These are phyloP conservation scores for Physcomitrellopsis africana DNA, from an alignment of 225 moss, liverwort and hornwort genomes.

Conservation along the genomic window DNA sequence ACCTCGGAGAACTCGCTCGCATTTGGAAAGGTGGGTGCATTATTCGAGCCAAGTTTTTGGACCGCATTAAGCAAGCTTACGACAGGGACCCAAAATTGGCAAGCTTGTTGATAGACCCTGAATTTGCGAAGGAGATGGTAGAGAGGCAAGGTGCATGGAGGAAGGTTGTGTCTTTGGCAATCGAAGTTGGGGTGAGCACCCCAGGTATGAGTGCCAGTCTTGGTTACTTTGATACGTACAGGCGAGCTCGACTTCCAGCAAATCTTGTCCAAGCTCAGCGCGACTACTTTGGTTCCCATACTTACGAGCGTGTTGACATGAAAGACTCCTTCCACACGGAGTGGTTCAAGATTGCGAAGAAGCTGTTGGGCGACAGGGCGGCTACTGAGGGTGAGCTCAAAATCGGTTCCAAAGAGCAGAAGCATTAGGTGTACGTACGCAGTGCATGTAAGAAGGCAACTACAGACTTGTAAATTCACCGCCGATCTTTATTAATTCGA, in stretches of 20 bases:
- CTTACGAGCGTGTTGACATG: conserved; percentile 75
- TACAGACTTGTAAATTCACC: conserved; percentile 41
- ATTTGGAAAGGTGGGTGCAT: conserved; percentile 99
- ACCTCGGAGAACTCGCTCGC: conserved; percentile 84
- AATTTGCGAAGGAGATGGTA: conserved; percentile 92
- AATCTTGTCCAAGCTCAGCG: conserved; percentile 91
- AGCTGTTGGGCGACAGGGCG: conserved; percentile 43
- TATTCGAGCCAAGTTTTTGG: conserved; percentile 85
- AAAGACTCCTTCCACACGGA: conserved; percentile 75
- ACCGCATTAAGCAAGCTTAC: conserved; percentile 82
- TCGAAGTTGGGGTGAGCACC: conserved; percentile 78
- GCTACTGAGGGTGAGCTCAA: conserved; percentile 41
- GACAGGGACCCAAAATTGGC: conserved; percentile 78
- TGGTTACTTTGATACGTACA: conserved; percentile 86
- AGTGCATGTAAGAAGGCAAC: conserved; percentile 26
- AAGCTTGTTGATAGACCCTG: conserved; percentile 84
- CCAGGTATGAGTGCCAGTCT: conserved; percentile 94
- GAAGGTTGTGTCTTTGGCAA: conserved; percentile 75
- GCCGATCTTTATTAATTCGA: conserved; percentile 14
- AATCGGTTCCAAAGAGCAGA: conserved; percentile 43
- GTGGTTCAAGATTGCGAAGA: conserved; percentile 91
- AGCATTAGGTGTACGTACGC: conserved; percentile 1
- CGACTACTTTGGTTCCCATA: conserved; percentile 94
- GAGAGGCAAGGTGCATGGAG: conserved; percentile 90
- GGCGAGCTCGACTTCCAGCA: conserved; percentile 77